Percentiles rank a stretch among this genome's conserved stretches.
phyloP scores from a whole-genome alignment of 768 basidiomycete genomes.

The Royoungia palumana region DNA sequence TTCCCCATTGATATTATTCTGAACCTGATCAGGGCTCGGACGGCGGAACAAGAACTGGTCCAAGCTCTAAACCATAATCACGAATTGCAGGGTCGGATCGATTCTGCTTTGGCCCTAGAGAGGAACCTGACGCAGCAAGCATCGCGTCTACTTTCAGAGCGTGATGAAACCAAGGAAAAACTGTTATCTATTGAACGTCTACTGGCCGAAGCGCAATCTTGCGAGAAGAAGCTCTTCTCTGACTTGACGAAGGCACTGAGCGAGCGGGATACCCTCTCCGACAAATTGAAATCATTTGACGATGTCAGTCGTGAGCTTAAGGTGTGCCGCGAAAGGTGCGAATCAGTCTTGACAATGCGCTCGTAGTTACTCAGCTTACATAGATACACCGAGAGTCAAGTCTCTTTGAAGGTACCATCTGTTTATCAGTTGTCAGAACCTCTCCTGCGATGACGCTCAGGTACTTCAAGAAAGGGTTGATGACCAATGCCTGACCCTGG shows the following conservation, averaged over 20 bases:
- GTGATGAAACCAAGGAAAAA: conserved; percentile 19
- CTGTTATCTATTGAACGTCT: conserved; percentile 13
- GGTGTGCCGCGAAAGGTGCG: conserved; percentile 25
- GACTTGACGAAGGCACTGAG: conserved; percentile 13
- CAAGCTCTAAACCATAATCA: conserved; percentile 21
- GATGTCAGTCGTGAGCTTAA: conserved; percentile 18
- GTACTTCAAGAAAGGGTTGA: conserved; percentile 59
- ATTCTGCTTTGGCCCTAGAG: conserved; percentile 22
- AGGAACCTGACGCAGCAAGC: conserved; percentile 24
- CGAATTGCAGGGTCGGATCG: conserved; percentile 28
- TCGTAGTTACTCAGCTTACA: not conserved
- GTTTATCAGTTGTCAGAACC: not conserved
- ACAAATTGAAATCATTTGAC: conserved; percentile 21
- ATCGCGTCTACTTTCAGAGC: conserved; percentile 24
- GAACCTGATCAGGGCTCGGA: conserved; percentile 15
- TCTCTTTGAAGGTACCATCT: conserved; percentile 23
- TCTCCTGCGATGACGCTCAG: conserved; percentile 22
- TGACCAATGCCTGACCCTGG: conserved; percentile 50
- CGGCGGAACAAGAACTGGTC: conserved; percentile 17
- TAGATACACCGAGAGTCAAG: conserved; percentile 21
- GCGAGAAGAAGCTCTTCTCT: conserved; percentile 16
- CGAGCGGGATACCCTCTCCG: conserved; percentile 19
- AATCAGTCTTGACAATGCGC: not conserved
- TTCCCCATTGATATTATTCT: conserved; percentile 2
- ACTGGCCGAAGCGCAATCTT: conserved; percentile 15